These are phyloP conservation scores for Choricystis sp. DNA, from an alignment of 139 green algal species.

Conservation along the genomic window DNA sequence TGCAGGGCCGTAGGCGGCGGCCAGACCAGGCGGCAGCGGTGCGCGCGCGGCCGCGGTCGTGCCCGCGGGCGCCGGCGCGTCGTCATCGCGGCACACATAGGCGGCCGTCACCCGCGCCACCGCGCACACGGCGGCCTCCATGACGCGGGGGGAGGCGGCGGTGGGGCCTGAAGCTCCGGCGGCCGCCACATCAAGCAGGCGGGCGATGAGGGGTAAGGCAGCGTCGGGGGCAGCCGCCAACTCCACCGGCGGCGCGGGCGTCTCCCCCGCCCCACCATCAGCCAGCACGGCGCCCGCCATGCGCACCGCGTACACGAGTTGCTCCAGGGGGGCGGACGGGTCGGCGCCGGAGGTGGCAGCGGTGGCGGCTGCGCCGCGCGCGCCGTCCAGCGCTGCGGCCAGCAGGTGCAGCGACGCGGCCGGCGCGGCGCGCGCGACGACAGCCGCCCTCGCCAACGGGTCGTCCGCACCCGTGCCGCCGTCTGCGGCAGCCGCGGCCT, in stretches of 20 bases:
- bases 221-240: slow-evolving; percentile 12
- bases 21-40: slow-evolving; percentile 4
- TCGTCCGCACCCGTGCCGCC: slow-evolving; percentile 8
- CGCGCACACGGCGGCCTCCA: slow-evolving; percentile 41
- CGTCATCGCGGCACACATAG: slow-evolving; percentile 56
- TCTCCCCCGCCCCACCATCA: slow-evolving; percentile 54
- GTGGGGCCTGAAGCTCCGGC: slow-evolving; percentile 3
- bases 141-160: slow-evolving; percentile 12
- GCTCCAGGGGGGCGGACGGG: slow-evolving; percentile 31
- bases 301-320: slow-evolving; percentile 46
- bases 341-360: slow-evolving; percentile 6
- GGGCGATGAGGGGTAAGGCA: slow-evolving; percentile 13
- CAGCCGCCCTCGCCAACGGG: slow-evolving; percentile 28
- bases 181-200: slow-evolving; percentile 18
- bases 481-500: slow-evolving; percentile 15
- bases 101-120: slow-evolving; percentile 51
- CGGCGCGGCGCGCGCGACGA: slow-evolving; percentile 26
- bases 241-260: slow-evolving; percentile 37
- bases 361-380: background rate
- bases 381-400: slow-evolving; percentile 4
- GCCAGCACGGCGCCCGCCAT: slow-evolving; percentile 44
- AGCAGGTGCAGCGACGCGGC: slow-evolving; percentile 22
- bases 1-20: slow-evolving; percentile 5
- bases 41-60: no score
- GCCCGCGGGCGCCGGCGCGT: no score